These are phyloP conservation scores for Ganoderma lucidum DNA, from an alignment of 1,284 basidiomycete genomes.

Conservation along the genomic window DNA sequence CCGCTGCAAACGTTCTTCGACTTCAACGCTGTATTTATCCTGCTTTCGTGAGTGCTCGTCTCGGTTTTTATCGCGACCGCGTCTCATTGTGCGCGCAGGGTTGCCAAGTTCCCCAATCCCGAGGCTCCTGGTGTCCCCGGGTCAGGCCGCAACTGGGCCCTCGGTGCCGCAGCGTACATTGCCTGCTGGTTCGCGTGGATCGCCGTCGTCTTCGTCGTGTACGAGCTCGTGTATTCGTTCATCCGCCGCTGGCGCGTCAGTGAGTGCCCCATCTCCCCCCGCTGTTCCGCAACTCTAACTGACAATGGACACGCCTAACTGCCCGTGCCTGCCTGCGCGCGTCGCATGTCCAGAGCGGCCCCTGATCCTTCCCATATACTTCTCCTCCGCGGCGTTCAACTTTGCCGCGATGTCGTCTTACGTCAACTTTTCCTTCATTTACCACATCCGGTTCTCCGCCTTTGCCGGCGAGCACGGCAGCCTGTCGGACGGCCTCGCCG, in stretches of 20 bases:
- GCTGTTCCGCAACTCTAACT: constrained; percentile 16
- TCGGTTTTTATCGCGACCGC: no score
- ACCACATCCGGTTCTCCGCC: constrained; percentile 77
- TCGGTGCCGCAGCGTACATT: no score
- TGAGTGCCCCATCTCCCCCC: constrained; percentile 55
- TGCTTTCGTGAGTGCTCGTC: no score
- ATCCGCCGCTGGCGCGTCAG: constrained; percentile 83
- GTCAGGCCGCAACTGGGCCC: no score
- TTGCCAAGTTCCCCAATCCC: no score
- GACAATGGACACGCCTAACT: constrained; percentile 14
- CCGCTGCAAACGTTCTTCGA: no score
- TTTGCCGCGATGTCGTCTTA: constrained; percentile 80
- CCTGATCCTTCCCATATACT: constrained; percentile 80
- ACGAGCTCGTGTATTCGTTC: constrained; percentile 79
- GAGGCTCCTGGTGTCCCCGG: no score
- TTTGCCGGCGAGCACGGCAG: constrained; percentile 61
- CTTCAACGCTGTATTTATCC: no score
- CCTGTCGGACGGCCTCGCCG: constrained; percentile 72
- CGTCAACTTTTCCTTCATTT: constrained; percentile 83
- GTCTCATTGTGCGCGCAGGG: no score
- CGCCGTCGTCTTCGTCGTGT: constrained; percentile 78
- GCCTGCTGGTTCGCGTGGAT: no score
- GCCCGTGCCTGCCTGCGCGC: neutral
- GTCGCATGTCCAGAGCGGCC: constrained; percentile 64
- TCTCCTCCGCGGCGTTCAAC: constrained; percentile 79